Evolutionary conservation across 345 rosid genomes (phyloP), one percentile per base, ranked within the genome.

Genomic region (Lagerstroemia speciosa): DNA sequence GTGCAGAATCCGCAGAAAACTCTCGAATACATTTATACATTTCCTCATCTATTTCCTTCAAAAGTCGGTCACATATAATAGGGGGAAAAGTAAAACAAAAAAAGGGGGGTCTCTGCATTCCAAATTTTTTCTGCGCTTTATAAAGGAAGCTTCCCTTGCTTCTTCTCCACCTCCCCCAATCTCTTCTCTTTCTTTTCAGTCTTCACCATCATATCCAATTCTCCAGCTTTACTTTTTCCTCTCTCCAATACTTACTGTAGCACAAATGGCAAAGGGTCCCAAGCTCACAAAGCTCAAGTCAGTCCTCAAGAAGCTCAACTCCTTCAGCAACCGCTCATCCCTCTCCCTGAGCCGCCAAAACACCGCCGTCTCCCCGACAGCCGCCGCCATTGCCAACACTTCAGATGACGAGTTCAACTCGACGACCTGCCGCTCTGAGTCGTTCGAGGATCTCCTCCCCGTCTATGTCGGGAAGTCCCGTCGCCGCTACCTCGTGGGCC

Each of bases 381-480:
- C 70, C 41, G 61, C 73, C 3, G 76, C 68, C 63, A 66, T 75
- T 32, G 67, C 82, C 68, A 2, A 26, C 55, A 50, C 68, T 48
- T 84, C 61, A 19, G 60, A 53, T 24, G 60, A 53, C 60, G 60
- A 53, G n/a, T 46, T 22, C 53, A 46, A 46, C 53, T 19, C 53
- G n/a, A 46, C 53, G 6, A 19, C 53, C 53, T 46, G n/a, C 53
- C 60, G 60, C 24, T 24, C 60, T 4, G 27, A 8, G 9, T 40
- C 66, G 11, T 40, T 33, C 27, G 43, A 24, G 24, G 82, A 88
- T 37, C 90, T 87, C 68, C 91, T 76, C 60, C 82, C 87, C 0
- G 97, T 93, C 24, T 93, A 87, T 75, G 96, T 93, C 2, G 98
- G 98, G 0, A 84, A 90, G 72, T 88, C 96, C 2, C 76, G 95